phyloP scores from a whole-genome alignment of 164 flowering plant species.

The Aristolochia californica region DNA sequence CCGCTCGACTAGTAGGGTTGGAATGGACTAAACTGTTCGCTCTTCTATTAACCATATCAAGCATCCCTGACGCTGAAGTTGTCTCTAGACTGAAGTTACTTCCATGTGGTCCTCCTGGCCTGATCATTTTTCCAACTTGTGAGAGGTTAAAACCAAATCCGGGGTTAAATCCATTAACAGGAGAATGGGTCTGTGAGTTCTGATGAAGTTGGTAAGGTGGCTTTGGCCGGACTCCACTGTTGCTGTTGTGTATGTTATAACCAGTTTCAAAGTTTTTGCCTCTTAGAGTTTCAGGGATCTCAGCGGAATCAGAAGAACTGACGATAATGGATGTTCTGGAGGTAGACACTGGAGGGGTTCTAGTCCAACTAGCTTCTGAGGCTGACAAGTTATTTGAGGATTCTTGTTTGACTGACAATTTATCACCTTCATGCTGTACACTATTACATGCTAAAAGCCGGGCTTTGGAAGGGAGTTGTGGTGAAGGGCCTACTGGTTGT shows the following conservation, averaged over 20 bases:
- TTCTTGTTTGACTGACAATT: slow-evolving; percentile 17
- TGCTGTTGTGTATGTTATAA: slow-evolving; percentile 8
- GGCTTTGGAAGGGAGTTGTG: slow-evolving; percentile 7
- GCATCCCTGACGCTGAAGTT: slow-evolving; percentile 14
- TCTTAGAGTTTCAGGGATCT: slow-evolving; percentile 13
- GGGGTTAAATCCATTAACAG: slow-evolving; percentile 21
- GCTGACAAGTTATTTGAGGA: slow-evolving; percentile 2
- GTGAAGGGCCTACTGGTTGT: slow-evolving; percentile 4
- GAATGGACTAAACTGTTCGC: slow-evolving; percentile 12
- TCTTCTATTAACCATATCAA: slow-evolving; percentile 18
- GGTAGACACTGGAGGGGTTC: slow-evolving; percentile 10
- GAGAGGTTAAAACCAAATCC: slow-evolving; percentile 13
- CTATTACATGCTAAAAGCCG: slow-evolving; percentile 6
- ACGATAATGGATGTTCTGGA: slow-evolving; percentile 7
- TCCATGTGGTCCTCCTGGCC: slow-evolving; percentile 10
- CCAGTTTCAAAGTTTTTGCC: slow-evolving; percentile 19
- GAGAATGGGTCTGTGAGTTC: slow-evolving; percentile 12
- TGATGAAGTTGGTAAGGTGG: slow-evolving; percentile 22
- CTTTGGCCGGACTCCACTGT: slow-evolving; percentile 9
- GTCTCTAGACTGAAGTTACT: slow-evolving; percentile 9
- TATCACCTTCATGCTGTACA: slow-evolving; percentile 11
- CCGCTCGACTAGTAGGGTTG: slow-evolving; percentile 3
- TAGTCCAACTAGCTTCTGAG: slow-evolving; percentile 13
- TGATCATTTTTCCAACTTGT: slow-evolving; percentile 15
- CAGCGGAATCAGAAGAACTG: slow-evolving; percentile 13